Percentiles rank a stretch among this genome's conserved stretches.
Conservation (phyloP, 208 protist species). For the Crithidia bombi region DNA sequence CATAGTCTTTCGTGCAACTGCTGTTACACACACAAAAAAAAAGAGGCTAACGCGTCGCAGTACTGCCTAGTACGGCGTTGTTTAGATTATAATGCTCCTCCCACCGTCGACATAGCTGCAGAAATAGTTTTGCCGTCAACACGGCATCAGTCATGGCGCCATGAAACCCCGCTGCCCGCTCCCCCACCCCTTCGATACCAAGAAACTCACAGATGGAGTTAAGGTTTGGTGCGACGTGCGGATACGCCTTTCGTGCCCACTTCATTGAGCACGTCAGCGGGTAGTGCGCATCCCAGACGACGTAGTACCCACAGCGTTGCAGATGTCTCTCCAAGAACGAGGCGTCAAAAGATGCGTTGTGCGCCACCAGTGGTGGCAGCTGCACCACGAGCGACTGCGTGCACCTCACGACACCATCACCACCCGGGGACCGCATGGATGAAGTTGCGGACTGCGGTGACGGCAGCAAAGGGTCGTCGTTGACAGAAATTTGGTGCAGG, state of each 20-base stretch:
- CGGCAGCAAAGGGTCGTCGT: neutral
- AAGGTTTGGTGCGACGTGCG: slow-evolving; percentile 44
- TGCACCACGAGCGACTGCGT: slow-evolving; percentile 11
- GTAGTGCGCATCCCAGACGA: slow-evolving; percentile 52
- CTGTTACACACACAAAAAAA: neutral
- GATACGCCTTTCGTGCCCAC: slow-evolving; percentile 51
- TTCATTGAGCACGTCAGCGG: slow-evolving; percentile 59
- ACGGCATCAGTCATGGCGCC: slow-evolving; percentile 57
- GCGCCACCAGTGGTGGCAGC: slow-evolving; percentile 70
- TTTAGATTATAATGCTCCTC: neutral
- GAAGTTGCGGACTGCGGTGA: neutral
- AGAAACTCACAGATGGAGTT: slow-evolving; percentile 48
- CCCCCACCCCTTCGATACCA: slow-evolving; percentile 30
- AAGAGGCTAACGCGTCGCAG: neutral
- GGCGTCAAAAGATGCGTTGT: slow-evolving; percentile 71
- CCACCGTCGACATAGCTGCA: slow-evolving; percentile 30
- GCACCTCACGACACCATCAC: neutral
- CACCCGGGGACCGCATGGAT: neutral
- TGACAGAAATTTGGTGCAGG: slow-evolving; percentile 11
- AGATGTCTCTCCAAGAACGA: slow-evolving; percentile 48
- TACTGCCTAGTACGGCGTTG: neutral
- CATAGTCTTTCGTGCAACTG: no score
- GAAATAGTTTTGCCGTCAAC: slow-evolving; percentile 62
- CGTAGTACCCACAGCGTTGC: slow-evolving; percentile 38
- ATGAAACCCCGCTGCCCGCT: slow-evolving; percentile 39